A percentile compares a stretch with the other conserved stretches of the same genome.
These are phyloP conservation scores for Fomitopsis serialis DNA, from an alignment of 768 basidiomycete genomes.

Conservation along the genomic window DNA sequence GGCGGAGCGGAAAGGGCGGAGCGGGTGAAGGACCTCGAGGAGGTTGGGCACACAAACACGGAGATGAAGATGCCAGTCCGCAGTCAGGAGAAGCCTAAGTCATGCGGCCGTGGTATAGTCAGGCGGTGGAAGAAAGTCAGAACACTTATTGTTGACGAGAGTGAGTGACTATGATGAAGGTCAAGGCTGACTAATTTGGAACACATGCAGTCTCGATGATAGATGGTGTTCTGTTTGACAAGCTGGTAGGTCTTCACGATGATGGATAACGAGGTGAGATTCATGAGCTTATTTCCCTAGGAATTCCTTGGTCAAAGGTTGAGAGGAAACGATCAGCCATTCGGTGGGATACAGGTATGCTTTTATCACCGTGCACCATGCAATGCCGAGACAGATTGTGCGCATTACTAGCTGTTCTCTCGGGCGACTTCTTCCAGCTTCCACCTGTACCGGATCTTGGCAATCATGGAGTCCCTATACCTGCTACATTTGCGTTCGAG, in stretches of 20 bases:
- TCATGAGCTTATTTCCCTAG: constrained; percentile 26
- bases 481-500: constrained; percentile 88
- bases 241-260: constrained; percentile 44
- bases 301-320: constrained; percentile 58
- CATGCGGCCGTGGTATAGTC: constrained; percentile 31
- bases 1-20: no score
- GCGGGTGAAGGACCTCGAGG: no score
- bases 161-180: constrained; percentile 35
- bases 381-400: no score
- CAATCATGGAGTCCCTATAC: no score
- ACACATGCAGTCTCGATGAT: constrained; percentile 76
- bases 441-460: no score
- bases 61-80: no score
- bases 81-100: no score
- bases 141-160: constrained; percentile 82
- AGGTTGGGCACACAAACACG: no score
- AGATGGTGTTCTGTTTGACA: constrained; percentile 75
- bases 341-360: constrained; percentile 81
- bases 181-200: background rate
- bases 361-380: background rate
- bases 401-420: background rate
- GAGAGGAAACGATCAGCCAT: constrained; percentile 50
- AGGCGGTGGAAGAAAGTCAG: constrained; percentile 57
- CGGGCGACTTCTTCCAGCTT: no score
- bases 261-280: constrained; percentile 10